Evolutionary conservation across 1,139 yeast species (phyloP).

Genomic region (Kodamaea ohmeri): DNA sequence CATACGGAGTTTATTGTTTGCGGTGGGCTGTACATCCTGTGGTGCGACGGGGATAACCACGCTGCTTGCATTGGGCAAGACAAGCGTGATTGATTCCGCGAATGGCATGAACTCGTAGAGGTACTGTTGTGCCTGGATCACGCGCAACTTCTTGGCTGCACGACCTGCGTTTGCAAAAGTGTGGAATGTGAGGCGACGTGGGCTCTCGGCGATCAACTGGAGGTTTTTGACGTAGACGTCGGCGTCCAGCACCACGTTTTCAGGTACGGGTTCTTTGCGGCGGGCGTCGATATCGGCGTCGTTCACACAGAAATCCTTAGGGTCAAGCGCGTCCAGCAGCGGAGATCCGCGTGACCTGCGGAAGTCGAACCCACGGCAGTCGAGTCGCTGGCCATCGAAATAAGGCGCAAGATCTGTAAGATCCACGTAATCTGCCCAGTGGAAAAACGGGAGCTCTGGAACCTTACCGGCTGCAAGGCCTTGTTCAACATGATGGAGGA

Average conservation of each 20-base stretch:
- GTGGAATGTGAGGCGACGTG: slow-evolving; percentile 36
- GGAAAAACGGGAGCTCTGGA: slow-evolving; percentile 26
- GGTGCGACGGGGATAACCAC: slow-evolving; percentile 14
- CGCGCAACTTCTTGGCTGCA: slow-evolving; percentile 25
- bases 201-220: slow-evolving; percentile 7
- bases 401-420: slow-evolving; percentile 25
- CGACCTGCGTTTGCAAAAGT: slow-evolving; percentile 34
- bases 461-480: not conserved
- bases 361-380: slow-evolving; percentile 26
- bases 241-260: not conserved
- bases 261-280: not conserved
- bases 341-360: slow-evolving; percentile 12
- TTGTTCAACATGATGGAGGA: slow-evolving; percentile 18
- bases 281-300: slow-evolving; percentile 23
- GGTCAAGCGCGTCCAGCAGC: slow-evolving; percentile 7
- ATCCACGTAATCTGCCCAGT: slow-evolving; percentile 39
- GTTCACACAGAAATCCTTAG: slow-evolving; percentile 26
- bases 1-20: slow-evolving; percentile 8
- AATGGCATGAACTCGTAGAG: slow-evolving; percentile 44
- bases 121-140: slow-evolving; percentile 37
- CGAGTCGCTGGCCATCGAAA: slow-evolving; percentile 17
- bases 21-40: slow-evolving; percentile 12
- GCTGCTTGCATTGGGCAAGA: slow-evolving; percentile 18
- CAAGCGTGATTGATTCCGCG: slow-evolving; percentile 38
- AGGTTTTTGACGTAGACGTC: slow-evolving; percentile 10